Conservation (phyloP, 2,329 filamentous ascomycete species). For the Cordyceps farinosa region DNA sequence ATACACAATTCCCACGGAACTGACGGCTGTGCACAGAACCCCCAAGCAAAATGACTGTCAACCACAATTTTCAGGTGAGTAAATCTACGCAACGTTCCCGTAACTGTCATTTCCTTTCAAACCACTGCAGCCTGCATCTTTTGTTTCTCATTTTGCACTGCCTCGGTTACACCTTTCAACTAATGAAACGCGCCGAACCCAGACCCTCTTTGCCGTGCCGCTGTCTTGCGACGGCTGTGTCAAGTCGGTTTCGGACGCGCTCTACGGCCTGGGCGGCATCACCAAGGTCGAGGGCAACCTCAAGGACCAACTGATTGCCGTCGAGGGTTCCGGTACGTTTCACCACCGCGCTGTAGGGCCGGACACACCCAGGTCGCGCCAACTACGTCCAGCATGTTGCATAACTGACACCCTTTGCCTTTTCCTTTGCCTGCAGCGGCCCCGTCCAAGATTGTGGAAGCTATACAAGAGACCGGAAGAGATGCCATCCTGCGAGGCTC, state of each 20-base stretch:
- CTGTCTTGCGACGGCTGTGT: conserved; percentile 89
- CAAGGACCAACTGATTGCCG: conserved; percentile 74
- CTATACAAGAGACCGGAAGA: conserved; percentile 84
- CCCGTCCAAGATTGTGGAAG: conserved; percentile 82
- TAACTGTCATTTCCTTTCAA: background rate
- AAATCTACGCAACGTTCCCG: background rate
- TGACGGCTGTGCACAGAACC: background rate
- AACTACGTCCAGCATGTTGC: too few relatives aligned
- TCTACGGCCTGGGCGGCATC: conserved; percentile 76
- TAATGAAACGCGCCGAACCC: conserved; percentile 20
- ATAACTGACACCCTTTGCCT: background rate
- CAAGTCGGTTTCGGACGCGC: conserved; percentile 75
- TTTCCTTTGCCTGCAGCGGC: conserved; percentile 50
- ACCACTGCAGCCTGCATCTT: background rate
- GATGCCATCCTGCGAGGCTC: conserved; percentile 93
- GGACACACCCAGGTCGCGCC: background rate
- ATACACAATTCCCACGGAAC: background rate
- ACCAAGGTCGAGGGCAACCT: conserved; percentile 78
- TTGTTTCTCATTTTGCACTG: conserved; percentile 20
- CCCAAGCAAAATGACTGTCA: conserved; percentile 39
- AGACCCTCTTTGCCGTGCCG: conserved; percentile 94
- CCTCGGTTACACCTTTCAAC: conserved; percentile 11
- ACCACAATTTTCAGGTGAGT: conserved; percentile 46
- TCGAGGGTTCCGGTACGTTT: conserved; percentile 72
- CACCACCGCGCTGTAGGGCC: background rate